Conservation (phyloP, 228 moss, liverwort and hornwort species). For the Sphagnum fallax region DNA sequence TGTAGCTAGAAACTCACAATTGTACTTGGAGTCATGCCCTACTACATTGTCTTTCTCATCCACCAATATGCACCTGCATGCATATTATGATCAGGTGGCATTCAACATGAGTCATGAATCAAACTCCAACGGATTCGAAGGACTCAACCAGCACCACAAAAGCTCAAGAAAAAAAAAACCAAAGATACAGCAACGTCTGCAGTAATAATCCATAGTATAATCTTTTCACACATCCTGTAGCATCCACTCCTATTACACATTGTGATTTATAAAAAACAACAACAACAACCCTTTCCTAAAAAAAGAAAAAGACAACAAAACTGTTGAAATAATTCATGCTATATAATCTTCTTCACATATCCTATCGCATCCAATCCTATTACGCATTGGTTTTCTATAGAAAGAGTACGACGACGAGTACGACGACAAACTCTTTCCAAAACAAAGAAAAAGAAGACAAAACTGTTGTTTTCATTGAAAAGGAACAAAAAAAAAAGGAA, state of each 20-base stretch:
- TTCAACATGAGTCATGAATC: neutral
- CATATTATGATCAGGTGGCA: neutral
- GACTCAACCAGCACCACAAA: neutral
- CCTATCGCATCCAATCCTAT: neutral
- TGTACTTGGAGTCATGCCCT: constrained; percentile 95
- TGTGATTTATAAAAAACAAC: neutral
- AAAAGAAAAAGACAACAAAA: neutral
- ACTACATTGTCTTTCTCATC: constrained; percentile 90
- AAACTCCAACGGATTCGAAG: neutral
- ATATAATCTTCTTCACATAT: neutral
- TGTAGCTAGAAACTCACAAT: constrained; percentile 49
- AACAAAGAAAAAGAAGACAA: neutral
- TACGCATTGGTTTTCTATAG: neutral
- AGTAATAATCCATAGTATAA: neutral
- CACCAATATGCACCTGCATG: constrained; percentile 93
- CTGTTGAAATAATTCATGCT: neutral
- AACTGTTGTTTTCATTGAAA: neutral
- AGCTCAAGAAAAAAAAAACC: neutral
- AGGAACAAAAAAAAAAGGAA: neutral
- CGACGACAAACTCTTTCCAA: no score
- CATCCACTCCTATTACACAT: neutral
- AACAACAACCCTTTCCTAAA: neutral
- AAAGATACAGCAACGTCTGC: neutral
- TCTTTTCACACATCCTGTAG: constrained; percentile 9
- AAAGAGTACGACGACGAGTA: no score